Conservation (phyloP, 1,139 yeast species). For the Taphrina confusa region DNA sequence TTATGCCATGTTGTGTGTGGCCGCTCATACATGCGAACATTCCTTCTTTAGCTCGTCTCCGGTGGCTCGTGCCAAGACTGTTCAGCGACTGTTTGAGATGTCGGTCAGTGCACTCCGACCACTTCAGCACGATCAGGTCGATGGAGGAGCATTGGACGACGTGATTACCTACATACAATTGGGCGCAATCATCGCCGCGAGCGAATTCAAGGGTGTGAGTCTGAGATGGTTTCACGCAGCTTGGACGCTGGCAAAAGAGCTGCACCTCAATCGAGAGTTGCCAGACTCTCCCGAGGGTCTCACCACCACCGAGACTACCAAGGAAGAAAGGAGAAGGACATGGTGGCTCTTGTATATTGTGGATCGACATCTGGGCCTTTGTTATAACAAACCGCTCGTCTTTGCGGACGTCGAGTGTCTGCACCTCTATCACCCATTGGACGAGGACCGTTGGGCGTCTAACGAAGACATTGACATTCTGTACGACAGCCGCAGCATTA, state of each 20-base stretch:
- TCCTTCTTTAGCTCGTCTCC: constrained; percentile 47
- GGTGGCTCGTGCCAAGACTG: constrained; percentile 43
- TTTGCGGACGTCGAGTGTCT: constrained; percentile 47
- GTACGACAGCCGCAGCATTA: constrained; percentile 5
- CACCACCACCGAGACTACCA: constrained; percentile 44
- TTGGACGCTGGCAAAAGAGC: constrained; percentile 46
- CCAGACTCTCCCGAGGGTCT: constrained; percentile 37
- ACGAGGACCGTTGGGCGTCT: constrained; percentile 47
- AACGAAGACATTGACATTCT: constrained; percentile 35
- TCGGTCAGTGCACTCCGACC: constrained; percentile 43
- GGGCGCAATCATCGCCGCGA: constrained; percentile 50
- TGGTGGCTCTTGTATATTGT: constrained; percentile 52
- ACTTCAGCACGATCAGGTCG: constrained; percentile 41
- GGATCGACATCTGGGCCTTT: constrained; percentile 50
- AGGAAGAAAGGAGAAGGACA: constrained; percentile 50
- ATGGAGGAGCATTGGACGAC: constrained; percentile 48
- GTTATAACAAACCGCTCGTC: constrained; percentile 48
- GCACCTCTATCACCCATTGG: constrained; percentile 47
- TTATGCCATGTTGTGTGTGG: constrained; percentile 47
- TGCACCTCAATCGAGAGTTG: constrained; percentile 46
- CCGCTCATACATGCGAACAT: constrained; percentile 49
- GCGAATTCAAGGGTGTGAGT: constrained; percentile 50
- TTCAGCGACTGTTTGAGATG: constrained; percentile 44
- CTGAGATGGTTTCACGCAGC: constrained; percentile 50
- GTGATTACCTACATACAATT: constrained; percentile 49